A percentile compares a stretch with the other conserved stretches of the same genome.
Conservation (phyloP, 2,329 filamentous ascomycete species). For the Fusarium siculi region DNA sequence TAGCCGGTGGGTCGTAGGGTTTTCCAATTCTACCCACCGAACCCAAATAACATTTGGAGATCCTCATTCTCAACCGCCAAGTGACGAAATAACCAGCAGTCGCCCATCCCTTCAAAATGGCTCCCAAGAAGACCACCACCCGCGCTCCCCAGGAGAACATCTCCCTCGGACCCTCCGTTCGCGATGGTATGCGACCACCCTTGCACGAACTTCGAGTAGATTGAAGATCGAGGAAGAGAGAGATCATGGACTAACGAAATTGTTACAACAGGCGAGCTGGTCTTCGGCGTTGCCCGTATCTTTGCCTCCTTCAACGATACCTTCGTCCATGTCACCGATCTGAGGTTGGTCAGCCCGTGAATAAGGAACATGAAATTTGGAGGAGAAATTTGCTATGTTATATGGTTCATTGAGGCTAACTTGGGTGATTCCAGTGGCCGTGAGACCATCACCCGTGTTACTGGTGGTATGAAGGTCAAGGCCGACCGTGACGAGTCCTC, state of each 20-base stretch:
- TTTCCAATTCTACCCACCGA: conserved; percentile 4
- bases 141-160: conserved; percentile 95
- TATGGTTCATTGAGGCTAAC: conserved; percentile 45
- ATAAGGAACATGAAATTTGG: conserved; percentile 20
- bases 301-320: conserved; percentile 93
- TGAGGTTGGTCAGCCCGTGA: conserved; percentile 72
- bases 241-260: conserved; percentile 24
- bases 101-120: conserved; percentile 72
- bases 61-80: conserved; percentile 50
- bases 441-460: conserved; percentile 99
- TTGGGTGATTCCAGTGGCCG: conserved; percentile 83
- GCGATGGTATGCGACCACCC: conserved; percentile 76
- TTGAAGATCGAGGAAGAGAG: not conserved
- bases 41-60: conserved; percentile 41
- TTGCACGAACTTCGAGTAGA: conserved; percentile 2
- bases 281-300: conserved; percentile 98
- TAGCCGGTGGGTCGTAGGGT: no score
- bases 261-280: conserved; percentile 81
- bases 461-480: conserved; percentile 99
- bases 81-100: conserved; percentile 50
- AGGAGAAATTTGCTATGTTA: conserved; percentile 4
- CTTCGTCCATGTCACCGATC: conserved; percentile 99
- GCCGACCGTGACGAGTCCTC: conserved; percentile 99
- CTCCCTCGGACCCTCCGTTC: conserved; percentile 94
- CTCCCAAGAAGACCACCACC: conserved; percentile 86